These are phyloP conservation scores for Kuraishia ogatae DNA, from an alignment of 805 yeast species.

Conservation along the genomic window DNA sequence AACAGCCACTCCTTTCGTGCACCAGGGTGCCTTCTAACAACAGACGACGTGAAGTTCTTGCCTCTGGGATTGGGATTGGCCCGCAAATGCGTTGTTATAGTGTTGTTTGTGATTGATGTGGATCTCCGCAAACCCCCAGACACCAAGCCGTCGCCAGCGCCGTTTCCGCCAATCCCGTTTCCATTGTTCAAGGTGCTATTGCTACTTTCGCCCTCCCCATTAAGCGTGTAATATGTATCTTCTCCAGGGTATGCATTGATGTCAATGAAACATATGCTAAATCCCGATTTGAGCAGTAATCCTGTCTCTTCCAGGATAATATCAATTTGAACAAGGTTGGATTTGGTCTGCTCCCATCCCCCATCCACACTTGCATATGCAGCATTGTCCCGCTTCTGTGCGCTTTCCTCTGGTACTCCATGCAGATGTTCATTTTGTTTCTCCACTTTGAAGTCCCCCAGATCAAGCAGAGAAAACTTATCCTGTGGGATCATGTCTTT, in stretches of 20 bases:
- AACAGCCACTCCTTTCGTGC: conserved; percentile 15
- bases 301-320: conserved; percentile 52
- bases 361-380: background rate
- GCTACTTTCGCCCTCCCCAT: conserved; percentile 20
- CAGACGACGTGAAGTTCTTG: conserved; percentile 2
- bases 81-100: background rate
- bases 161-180: background rate
- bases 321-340: conserved; percentile 27
- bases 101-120: background rate
- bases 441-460: conserved; percentile 36
- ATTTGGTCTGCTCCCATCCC: conserved; percentile 1
- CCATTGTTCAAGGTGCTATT: conserved; percentile 19
- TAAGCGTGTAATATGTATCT: conserved; percentile 22
- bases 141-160: background rate
- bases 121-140: background rate
- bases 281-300: conserved; percentile 41
- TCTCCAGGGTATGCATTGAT: conserved; percentile 19
- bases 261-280: conserved; percentile 28
- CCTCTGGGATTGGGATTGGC: background rate
- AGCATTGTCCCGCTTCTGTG: background rate
- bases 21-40: background rate
- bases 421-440: background rate
- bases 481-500: conserved; percentile 48
- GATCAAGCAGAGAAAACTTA: conserved; percentile 37
- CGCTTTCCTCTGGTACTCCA: background rate